A percentile compares a stretch with the other conserved stretches of the same genome.
Evolutionary conservation across 2,329 filamentous ascomycete genomes (phyloP).

Genomic region (Saccharata proteae): DNA sequence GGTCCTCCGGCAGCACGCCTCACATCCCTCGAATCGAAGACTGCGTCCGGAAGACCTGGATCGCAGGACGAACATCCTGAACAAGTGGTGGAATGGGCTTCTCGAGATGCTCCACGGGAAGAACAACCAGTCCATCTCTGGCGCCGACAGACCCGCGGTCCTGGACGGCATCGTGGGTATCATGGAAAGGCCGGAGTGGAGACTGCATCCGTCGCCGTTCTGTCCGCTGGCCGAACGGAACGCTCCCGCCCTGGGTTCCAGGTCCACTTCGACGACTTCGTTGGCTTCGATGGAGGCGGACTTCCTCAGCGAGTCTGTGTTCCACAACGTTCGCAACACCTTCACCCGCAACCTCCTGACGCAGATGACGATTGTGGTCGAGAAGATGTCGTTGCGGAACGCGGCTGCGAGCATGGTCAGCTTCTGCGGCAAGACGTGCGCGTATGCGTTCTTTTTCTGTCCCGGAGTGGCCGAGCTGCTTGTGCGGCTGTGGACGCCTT

Average conservation of each 20-base stretch:
- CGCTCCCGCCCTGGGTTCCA: slow-evolving; percentile 30
- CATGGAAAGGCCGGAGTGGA: slow-evolving; percentile 86
- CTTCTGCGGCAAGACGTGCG: slow-evolving; percentile 81
- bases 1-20: slow-evolving; percentile 59
- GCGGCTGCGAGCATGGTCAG: slow-evolving; percentile 55
- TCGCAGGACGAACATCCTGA: slow-evolving; percentile 63
- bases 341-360: slow-evolving; percentile 71
- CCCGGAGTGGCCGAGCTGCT: slow-evolving; percentile 76
- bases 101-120: slow-evolving; percentile 70
- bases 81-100: slow-evolving; percentile 82
- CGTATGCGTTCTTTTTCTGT: slow-evolving; percentile 88
- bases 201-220: slow-evolving; percentile 56
- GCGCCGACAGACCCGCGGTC: slow-evolving; percentile 70
- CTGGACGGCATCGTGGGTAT: slow-evolving; percentile 68
- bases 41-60: slow-evolving; percentile 75
- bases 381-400: slow-evolving; percentile 73
- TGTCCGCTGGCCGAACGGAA: slow-evolving; percentile 48
- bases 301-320: slow-evolving; percentile 62
- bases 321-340: slow-evolving; percentile 80
- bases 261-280: slow-evolving; percentile 41
- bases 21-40: slow-evolving; percentile 52
- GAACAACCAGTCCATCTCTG: slow-evolving; percentile 64
- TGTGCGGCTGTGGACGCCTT: slow-evolving; percentile 67
- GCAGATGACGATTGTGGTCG: slow-evolving; percentile 78
- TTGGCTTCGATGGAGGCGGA: slow-evolving; percentile 53